Conservation (phyloP, 805 yeast genomes). For the Zygoascus ofunaensis region DNA sequence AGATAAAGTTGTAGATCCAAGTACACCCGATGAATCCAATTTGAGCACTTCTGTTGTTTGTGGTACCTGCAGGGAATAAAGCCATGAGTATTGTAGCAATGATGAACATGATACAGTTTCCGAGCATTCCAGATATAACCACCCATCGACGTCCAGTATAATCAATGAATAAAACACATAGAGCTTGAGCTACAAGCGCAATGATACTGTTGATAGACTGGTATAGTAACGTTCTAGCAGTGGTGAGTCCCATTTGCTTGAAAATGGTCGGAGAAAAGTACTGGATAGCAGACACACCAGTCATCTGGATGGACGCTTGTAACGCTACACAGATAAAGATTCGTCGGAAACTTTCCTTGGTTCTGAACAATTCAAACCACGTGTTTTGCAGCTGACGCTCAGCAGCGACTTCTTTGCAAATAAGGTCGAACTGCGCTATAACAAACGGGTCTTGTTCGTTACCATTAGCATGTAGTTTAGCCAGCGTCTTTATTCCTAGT, state of each 20-base stretch:
- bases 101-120: slow-evolving; percentile 19
- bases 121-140: slow-evolving; percentile 40
- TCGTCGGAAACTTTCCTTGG: neutral
- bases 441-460: slow-evolving; percentile 18
- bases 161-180: slow-evolving; percentile 38
- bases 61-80: slow-evolving; percentile 18
- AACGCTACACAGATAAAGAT: neutral
- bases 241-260: slow-evolving; percentile 43
- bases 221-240: slow-evolving; percentile 21
- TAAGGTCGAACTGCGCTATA: slow-evolving; percentile 21
- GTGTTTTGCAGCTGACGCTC: slow-evolving; percentile 22
- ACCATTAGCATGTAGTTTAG: slow-evolving; percentile 37
- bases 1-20: slow-evolving; percentile 25
- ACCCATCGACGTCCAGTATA: slow-evolving; percentile 53
- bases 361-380: neutral
- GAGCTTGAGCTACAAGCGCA: slow-evolving; percentile 14
- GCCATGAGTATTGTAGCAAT: slow-evolving; percentile 21
- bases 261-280: slow-evolving; percentile 53
- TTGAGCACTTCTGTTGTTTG: slow-evolving; percentile 20
- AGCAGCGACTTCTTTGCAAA: slow-evolving; percentile 31
- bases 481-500: slow-evolving; percentile 48
- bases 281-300: slow-evolving; percentile 31
- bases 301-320: slow-evolving; percentile 1
- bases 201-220: slow-evolving; percentile 24
- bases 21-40: slow-evolving; percentile 25